Evolutionary conservation across 2,329 filamentous ascomycete species (phyloP).

Genomic region (Xylariales sp.): DNA sequence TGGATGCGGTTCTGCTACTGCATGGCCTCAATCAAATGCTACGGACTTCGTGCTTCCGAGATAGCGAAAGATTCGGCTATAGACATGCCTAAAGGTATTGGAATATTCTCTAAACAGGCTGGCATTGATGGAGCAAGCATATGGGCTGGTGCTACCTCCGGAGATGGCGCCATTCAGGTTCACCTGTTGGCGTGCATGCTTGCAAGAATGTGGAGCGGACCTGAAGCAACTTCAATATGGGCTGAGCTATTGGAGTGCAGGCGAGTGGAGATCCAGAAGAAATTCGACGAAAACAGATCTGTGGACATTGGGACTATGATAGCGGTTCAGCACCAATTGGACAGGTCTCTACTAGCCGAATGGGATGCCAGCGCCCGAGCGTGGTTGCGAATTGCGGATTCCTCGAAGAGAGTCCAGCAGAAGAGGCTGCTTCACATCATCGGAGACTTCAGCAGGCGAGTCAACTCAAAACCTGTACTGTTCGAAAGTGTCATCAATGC

Average conservation of each 20-base stretch:
- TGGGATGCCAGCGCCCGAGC: slow-evolving; percentile 26
- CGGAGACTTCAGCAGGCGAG: neutral
- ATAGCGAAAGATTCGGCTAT: too few relatives aligned
- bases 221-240: slow-evolving; percentile 26
- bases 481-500: slow-evolving; percentile 11
- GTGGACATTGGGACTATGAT: neutral
- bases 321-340: slow-evolving; percentile 13
- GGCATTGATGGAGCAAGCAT: slow-evolving; percentile 19
- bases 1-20: too few relatives aligned
- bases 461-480: neutral
- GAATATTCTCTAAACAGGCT: slow-evolving; percentile 17
- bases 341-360: slow-evolving; percentile 14
- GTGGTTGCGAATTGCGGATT: slow-evolving; percentile 24
- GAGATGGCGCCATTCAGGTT: slow-evolving; percentile 18
- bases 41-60: too few relatives aligned
- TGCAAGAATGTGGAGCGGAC: slow-evolving; percentile 16
- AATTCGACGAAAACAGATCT: neutral
- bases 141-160: slow-evolving; percentile 16
- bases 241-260: slow-evolving; percentile 18
- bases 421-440: slow-evolving; percentile 18
- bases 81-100: too few relatives aligned
- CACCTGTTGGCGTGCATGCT: slow-evolving; percentile 30
- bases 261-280: neutral
- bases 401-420: slow-evolving; percentile 14
- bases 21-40: too few relatives aligned